Evolutionary conservation across 495 filamentous ascomycete species (phyloP).

Genomic region (Beverwykella pulmonaria): DNA sequence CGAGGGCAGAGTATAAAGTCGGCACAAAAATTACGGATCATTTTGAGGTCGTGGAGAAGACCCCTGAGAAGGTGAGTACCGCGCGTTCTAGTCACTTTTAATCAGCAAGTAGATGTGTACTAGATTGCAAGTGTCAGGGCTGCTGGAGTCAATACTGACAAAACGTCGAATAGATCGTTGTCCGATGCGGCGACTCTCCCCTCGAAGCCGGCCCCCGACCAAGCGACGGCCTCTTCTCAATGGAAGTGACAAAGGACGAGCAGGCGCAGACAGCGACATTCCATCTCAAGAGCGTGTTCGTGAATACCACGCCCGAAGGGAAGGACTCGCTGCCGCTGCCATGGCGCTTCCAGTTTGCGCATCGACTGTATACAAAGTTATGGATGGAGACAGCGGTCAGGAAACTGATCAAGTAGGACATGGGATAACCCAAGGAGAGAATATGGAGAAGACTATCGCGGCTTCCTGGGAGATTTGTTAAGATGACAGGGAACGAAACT

Average conservation of each 20-base stretch:
- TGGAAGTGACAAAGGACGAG: constrained; percentile 38
- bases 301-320: constrained; percentile 34
- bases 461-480: neutral
- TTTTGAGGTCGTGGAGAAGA: constrained; percentile 40
- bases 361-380: constrained; percentile 38
- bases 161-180: constrained; percentile 21
- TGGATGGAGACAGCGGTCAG: constrained; percentile 39
- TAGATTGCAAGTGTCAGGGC: too few relatives aligned
- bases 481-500: neutral
- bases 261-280: constrained; percentile 34
- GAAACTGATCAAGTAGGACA: constrained; percentile 31
- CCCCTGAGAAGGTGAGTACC: constrained; percentile 32
- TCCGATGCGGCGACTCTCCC: constrained; percentile 37
- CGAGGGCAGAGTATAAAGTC: constrained; percentile 26
- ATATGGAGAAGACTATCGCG: neutral
- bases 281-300: constrained; percentile 39
- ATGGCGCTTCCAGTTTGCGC: constrained; percentile 27
- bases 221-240: constrained; percentile 35
- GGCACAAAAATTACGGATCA: constrained; percentile 39
- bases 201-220: constrained; percentile 19
- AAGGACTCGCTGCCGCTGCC: constrained; percentile 27
- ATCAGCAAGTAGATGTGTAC: too few relatives aligned
- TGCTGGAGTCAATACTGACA: neutral
- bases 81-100: neutral
- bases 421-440: neutral